Base-by-base conservation (phyloP, 1,139 yeast species). In the Diutina siamensis region DNA sequence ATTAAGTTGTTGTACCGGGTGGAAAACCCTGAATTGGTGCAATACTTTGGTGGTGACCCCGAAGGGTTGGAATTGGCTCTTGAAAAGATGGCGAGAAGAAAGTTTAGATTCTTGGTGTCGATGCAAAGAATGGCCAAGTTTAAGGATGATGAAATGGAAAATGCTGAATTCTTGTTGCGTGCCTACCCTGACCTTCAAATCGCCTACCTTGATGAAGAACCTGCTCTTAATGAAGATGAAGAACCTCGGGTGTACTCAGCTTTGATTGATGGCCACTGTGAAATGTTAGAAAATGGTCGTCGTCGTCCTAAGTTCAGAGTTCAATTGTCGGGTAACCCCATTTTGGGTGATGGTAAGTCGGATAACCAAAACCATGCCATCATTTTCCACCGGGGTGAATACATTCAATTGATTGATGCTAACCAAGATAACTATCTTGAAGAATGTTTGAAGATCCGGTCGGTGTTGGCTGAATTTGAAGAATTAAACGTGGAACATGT, bases 81-180 rank as follows among this genome's bases (percentile, higher is more conserved):
- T 55, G 98, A 92, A 71, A 84, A 92, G 63, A 94, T 92, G 98
- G 97, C 99, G 34, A 85, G 98, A 75, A 83, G 99, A 74, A 92
- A 94, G 72, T 94, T 92, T 78, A 87, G 88, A 73, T 89, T 92
- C 61, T 76, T 89, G 64, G 96, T 92, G 60, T 86, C 97, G 46
- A 92, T 92, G 98, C 98, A 92, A 75, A 85, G 98, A 78, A 77
- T 92, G 64, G 78, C 97, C 53, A 94, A 92, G 67, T 92, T 92
- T 70, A 85, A 89, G 66, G 95, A 95, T 52, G 97, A 92, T 59
- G 98, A 92, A 71, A 76, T 87, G 78, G 98, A 92, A 72, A 92
- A 92, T 63, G 95, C 98, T 49, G 98, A 92, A 68, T 92, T 92
- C 68, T 80, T 92, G 70, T 78, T 92, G 59, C 86, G 98, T 70